Base-by-base conservation (phyloP, 2,329 filamentous ascomycete genomes). In the Aspergillus niger region DNA sequence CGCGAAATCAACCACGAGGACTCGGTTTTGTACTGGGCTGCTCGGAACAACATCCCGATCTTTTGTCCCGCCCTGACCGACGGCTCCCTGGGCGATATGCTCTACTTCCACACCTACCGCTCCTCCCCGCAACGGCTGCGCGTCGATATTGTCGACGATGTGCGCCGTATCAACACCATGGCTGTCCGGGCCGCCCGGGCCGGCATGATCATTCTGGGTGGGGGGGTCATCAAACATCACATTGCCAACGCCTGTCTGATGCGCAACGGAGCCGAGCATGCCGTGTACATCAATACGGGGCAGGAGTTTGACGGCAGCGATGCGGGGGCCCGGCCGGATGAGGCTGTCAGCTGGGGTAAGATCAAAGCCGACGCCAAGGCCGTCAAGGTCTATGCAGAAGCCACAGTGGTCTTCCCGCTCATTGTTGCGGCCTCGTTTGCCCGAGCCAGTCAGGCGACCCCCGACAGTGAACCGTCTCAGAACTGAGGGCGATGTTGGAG, bases 231-330 rank as follows among this genome's bases (percentile, higher is more conserved):
- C 70, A 99, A 99, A 81, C 95, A 99, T 72, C 95, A 99, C 76
- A 98, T 99, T 73, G 93, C 95, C 55, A 99, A 99, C 75, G 95
- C 95, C 2, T 97, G 92, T 70, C 77, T 99, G 70, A 98, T 99
- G 95, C 87, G 95, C 53, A 99, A 99, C 71, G 95, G 95, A 2
- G 95, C 95, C 15, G 95, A 99, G 76, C 94, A 91, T 64, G 95
- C 95, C 2, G 95, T 99, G 1, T 99, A 97, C 75, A 92, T 99
- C 77, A 99, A 99, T 77, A 99, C 95, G 1, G 95, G 88, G 0
- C 92, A 97, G 75, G 95, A 99, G 75, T 99, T 97, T 74, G 95
- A 99, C 74, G 95, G 95, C 2, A 97, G 92, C 70, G 95, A 99
- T 79, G 94, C 95, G 0, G 95, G 95, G 1, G 95, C 95, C 3